Percentiles rank a stretch among this genome's conserved stretches.
Evolutionary conservation across 108 stramenopile species (phyloP).

Genomic region (Seminavis robusta): DNA sequence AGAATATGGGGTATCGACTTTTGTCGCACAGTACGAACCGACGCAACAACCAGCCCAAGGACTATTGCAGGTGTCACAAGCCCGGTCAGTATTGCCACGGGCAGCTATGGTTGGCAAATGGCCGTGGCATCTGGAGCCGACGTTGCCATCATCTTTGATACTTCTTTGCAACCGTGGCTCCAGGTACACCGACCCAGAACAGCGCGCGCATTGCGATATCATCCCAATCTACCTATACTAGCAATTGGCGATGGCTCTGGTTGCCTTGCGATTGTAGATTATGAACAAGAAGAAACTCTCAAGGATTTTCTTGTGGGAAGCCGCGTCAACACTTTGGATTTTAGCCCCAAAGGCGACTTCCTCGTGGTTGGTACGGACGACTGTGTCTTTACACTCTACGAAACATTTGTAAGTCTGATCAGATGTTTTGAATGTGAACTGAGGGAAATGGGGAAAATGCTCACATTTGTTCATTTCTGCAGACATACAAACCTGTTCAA

Average conservation of each 20-base stretch:
- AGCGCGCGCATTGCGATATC: conserved; percentile 22
- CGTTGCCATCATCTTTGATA: conserved; percentile 12
- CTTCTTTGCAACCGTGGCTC: conserved; percentile 4
- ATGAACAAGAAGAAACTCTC: conserved; percentile 13
- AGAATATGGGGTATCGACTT: conserved; percentile 22
- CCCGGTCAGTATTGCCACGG: no score
- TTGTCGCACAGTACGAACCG: background rate
- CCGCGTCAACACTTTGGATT: conserved; percentile 18
- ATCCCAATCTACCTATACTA: conserved; percentile 23
- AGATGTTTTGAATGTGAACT: no score
- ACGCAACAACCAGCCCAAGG: background rate
- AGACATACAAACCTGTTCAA: conserved; percentile 13
- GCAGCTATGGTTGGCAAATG: conserved; percentile 1
- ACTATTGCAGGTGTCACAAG: background rate
- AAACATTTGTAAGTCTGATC: conserved; percentile 8
- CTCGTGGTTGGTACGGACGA: conserved; percentile 31
- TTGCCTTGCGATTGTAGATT: conserved; percentile 23
- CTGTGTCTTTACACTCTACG: conserved; percentile 16
- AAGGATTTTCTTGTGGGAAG: conserved; percentile 14
- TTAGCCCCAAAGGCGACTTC: conserved; percentile 27
- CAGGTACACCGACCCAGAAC: conserved; percentile 13
- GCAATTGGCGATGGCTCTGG: conserved; percentile 28
- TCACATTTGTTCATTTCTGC: background rate
- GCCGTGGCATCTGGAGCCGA: conserved; percentile 24
- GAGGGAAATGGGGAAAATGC: no score